Evolutionary conservation across 2,329 filamentous ascomycete genomes (phyloP), one percentile per base, ranked within the genome.

Genomic region (Penicillium hesseltinei): DNA sequence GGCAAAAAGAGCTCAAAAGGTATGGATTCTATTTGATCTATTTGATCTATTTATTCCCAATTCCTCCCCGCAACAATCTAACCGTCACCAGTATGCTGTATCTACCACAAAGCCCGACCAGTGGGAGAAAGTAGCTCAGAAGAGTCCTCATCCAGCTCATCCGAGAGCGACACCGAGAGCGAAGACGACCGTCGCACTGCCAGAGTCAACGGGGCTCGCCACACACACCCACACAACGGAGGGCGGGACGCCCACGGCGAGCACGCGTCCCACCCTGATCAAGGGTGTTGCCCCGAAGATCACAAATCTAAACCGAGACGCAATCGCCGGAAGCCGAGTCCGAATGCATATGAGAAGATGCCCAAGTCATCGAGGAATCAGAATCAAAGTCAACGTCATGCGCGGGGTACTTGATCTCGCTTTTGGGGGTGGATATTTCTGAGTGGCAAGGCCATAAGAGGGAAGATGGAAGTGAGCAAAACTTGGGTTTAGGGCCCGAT

Each of bases 1-100:
- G 92, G 92, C 8, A 90, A 90, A 76, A 99, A 97, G 79, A 93
- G 86, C 63, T 96, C 91, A 19, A 99, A 99, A 85, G 90, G 91
- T 93, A 74, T 35, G 75, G 67, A n/a, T 23, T 23, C 17, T 33
- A 42, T 31, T 31, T 19, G 11, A 21, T 31, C 10, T 11, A 31
- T 31, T 31, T 31, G 23, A 31, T 17, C 9, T 2, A 35, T 15
- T n/a, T 7, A 15, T 4, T n/a, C 4, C 4, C 15, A 27, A 15
- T 39, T 5, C 23, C 25, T 25, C 38, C 15, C 27, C 17, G 21
- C 25, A 9, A 49, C 35, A 27, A 23, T 15, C 40, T 58, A 19
- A 35, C 10, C 43, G 27, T 17, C n/a, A 17, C 17, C 47, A 96
- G 94, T 97, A n/a, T 99, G 94, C 82, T 99, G 94, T 75, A 99